Evolutionary conservation across 257 asterid genomes (phyloP).

Genomic region (Solanum arcanum): DNA sequence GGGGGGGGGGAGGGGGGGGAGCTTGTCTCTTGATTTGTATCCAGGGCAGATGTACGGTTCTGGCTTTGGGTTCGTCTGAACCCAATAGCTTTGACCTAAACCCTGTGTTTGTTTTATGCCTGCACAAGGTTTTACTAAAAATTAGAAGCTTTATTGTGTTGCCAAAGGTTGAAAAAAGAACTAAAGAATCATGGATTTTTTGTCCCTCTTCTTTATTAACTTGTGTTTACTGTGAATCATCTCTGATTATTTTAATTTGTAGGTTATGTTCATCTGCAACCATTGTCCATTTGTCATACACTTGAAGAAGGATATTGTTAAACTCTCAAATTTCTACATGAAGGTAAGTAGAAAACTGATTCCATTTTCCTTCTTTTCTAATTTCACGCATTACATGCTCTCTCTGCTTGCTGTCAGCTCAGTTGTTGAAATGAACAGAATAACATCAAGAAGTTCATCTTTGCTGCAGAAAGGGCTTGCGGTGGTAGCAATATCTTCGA

Average conservation of each 20-base stretch:
- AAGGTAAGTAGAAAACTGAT: slow-evolving; percentile 32
- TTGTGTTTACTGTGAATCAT: neutral
- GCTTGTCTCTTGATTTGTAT: neutral
- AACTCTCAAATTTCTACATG: slow-evolving; percentile 74
- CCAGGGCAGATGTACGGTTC: neutral
- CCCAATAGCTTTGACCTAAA: neutral
- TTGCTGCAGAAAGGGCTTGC: slow-evolving; percentile 84
- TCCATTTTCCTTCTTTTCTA: neutral
- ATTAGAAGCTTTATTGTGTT: neutral
- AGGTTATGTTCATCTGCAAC: slow-evolving; percentile 88
- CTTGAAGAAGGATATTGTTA: slow-evolving; percentile 70
- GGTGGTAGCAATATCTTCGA: slow-evolving; percentile 82
- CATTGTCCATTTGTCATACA: slow-evolving; percentile 83
- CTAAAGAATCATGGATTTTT: neutral
- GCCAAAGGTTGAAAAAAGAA: neutral
- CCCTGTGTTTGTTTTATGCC: neutral
- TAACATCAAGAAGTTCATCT: neutral
- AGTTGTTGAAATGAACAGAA: neutral
- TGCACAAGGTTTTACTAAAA: neutral
- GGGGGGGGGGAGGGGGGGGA: too few relatives aligned
- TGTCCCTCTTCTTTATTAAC: neutral
- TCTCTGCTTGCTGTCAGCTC: neutral
- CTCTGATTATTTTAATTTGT: neutral
- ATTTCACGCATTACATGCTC: slow-evolving; percentile 1
- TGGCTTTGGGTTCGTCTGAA: neutral